phyloP scores from a whole-genome alignment of 2,329 filamentous ascomycete species.

The Fusarium lyarnte region DNA sequence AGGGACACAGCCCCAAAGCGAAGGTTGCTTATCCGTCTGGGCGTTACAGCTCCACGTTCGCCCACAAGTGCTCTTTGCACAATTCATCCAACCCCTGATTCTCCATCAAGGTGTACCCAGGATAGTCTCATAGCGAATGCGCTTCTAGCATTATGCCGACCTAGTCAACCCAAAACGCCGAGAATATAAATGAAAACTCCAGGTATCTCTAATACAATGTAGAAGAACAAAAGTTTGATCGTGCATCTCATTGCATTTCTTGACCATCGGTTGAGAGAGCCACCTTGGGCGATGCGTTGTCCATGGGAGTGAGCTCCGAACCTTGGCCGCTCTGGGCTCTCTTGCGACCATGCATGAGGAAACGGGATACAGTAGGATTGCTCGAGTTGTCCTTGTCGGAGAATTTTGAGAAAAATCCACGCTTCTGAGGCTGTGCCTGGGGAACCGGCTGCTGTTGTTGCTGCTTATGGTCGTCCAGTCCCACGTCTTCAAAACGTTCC shows the following conservation, averaged over 20 bases:
- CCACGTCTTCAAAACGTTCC: conserved; percentile 90
- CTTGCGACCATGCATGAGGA: conserved; percentile 77
- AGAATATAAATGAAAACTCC: conserved; percentile 30
- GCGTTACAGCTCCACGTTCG: neutral
- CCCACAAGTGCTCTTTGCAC: conserved; percentile 2
- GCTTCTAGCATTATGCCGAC: conserved; percentile 37
- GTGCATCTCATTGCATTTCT: conserved; percentile 36
- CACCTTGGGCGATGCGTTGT: conserved; percentile 47
- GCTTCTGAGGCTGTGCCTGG: conserved; percentile 56
- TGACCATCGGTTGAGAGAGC: conserved; percentile 42
- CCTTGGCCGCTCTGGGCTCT: conserved; percentile 72
- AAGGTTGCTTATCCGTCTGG: conserved; percentile 1
- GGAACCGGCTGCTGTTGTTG: conserved; percentile 10
- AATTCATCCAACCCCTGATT: conserved; percentile 17
- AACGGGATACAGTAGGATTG: conserved; percentile 60
- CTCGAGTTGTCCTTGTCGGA: conserved; percentile 59
- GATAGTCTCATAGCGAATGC: conserved; percentile 38
- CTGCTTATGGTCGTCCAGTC: conserved; percentile 77
- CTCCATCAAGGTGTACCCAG: conserved; percentile 26
- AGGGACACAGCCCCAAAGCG: conserved; percentile 12
- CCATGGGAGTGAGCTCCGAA: conserved; percentile 75
- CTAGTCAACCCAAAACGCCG: conserved; percentile 41
- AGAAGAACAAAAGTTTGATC: conserved; percentile 27
- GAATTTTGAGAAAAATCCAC: conserved; percentile 80
- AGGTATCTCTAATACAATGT: conserved; percentile 44